A percentile compares a stretch with the other conserved stretches of the same genome.
Conservation (phyloP, 495 filamentous ascomycete species). For the Annulohypoxylon moriforme region DNA sequence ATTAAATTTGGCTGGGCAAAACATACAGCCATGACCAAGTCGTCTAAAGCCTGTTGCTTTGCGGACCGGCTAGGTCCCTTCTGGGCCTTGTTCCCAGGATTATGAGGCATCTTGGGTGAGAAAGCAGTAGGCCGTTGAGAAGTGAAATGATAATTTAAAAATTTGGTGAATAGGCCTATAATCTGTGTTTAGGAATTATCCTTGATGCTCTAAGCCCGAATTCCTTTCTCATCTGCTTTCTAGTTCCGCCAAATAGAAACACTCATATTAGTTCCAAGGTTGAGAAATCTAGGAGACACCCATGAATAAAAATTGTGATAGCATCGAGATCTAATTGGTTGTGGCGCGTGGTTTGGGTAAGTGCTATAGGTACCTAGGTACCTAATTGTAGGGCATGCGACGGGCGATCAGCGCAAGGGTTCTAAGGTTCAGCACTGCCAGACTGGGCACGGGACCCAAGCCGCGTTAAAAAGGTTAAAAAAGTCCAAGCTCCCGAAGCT, state of each 20-base stretch:
- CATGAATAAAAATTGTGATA: slow-evolving; percentile 9
- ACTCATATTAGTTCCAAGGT: background rate
- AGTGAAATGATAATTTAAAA: background rate
- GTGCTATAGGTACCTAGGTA: slow-evolving; percentile 10
- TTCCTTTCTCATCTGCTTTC: background rate
- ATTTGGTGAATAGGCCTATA: background rate
- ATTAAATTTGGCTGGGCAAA: slow-evolving; percentile 4
- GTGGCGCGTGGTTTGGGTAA: slow-evolving; percentile 5
- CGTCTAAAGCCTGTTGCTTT: slow-evolving; percentile 62
- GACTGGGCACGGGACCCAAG: slow-evolving; percentile 25
- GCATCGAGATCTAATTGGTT: background rate
- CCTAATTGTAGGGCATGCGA: slow-evolving; percentile 2
- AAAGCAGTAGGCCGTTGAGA: background rate
- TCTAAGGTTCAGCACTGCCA: slow-evolving; percentile 10
- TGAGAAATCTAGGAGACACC: background rate
- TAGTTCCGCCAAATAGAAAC: background rate
- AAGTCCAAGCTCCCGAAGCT: slow-evolving; percentile 29
- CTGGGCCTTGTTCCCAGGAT: slow-evolving; percentile 49
- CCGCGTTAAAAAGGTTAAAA: slow-evolving; percentile 6
- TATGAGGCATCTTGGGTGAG: slow-evolving; percentile 26
- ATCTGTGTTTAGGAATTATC: background rate
- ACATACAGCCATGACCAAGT: slow-evolving; percentile 77
- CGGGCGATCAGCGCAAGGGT: slow-evolving; percentile 25
- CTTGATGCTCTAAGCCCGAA: background rate
- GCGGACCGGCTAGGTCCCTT: slow-evolving; percentile 38